Evolutionary conservation across 2,329 filamentous ascomycete species (phyloP), one percentile per base, ranked within the genome.

Genomic region (Fusarium neocosmosporiellum): DNA sequence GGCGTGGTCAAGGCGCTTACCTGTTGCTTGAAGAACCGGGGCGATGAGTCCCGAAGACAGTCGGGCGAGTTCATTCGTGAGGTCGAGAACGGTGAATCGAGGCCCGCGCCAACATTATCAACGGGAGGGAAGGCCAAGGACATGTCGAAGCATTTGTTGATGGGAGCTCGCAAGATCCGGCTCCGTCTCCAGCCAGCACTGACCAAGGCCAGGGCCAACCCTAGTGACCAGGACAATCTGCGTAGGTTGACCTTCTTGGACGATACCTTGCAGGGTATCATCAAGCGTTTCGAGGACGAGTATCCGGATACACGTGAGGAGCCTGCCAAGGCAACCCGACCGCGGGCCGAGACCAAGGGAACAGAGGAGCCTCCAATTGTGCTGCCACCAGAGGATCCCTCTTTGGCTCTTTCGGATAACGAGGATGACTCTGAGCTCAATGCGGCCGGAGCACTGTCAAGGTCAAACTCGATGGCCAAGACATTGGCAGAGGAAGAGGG

Each of bases 251-350:
- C 92, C 48, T 98, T 98, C 88, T 89, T 99, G 33, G 95, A 98
- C 77, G 87, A 93, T 69, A 98, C 96, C 0, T 87, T 99, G 11
- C 89, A 95, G 77, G 92, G 93, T 74, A 98, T 98, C 84, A 98
- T 98, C 78, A 92, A 94, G 80, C 93, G 96, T 31, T 99, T 98
- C 80, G 96, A 98, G 81, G 93, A 97, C 80, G 96, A 98, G 81
- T 98, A 95, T 77, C 96, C 96, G 0, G 96, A 98, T 79, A 97
- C 94, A 1, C 91, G 94, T 37, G 85, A 77, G 77, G 85, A 77
- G 75, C 53, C 74, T 11, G 57, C 37, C 9, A 67, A 59, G 10
- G 68, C 64, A 46, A 67, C 53, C 22, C 69, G 64, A 20, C 65
- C 55, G 18, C 76, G 58, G 34, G 68, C 57, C 55, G 66, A 54